A percentile compares a stretch with the other conserved stretches of the same genome.
These are phyloP conservation scores for Fusarium temperatum DNA, from an alignment of 2,329 filamentous ascomycete genomes.

Conservation along the genomic window DNA sequence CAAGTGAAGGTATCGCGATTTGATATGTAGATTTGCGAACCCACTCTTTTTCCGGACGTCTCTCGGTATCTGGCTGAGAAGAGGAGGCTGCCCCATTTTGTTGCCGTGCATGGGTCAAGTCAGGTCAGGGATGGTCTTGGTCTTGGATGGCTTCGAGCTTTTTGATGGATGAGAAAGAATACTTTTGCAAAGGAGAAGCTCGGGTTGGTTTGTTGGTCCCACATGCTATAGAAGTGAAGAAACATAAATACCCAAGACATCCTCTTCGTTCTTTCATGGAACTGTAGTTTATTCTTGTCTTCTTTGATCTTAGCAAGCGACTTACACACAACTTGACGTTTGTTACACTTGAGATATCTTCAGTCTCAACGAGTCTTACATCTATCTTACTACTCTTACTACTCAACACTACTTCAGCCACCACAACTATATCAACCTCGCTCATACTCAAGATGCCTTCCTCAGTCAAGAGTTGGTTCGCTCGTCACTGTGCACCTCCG, in stretches of 20 bases:
- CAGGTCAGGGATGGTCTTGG: background rate
- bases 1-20: conserved; percentile 28
- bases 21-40: conserved; percentile 2
- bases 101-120: background rate
- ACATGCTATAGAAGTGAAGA: conserved; percentile 18
- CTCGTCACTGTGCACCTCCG: conserved; percentile 52
- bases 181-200: conserved; percentile 3
- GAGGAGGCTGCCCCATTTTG: background rate
- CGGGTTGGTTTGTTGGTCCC: conserved; percentile 22
- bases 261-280: background rate
- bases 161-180: background rate
- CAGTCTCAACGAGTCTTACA: background rate
- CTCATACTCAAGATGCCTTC: conserved; percentile 44
- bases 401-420: background rate
- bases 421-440: background rate
- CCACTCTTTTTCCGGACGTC: conserved; percentile 40
- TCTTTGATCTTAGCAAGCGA: conserved; percentile 7
- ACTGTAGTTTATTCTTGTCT: background rate
- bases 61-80: conserved; percentile 34
- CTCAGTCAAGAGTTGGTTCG: conserved; percentile 49
- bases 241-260: conserved; percentile 39
- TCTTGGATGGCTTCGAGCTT: conserved; percentile 21
- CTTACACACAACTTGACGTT: background rate
- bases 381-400: background rate
- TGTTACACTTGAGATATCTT: background rate